These are phyloP conservation scores for Xylariaceae sp. DNA, from an alignment of 2,329 filamentous ascomycete species.

Conservation along the genomic window DNA sequence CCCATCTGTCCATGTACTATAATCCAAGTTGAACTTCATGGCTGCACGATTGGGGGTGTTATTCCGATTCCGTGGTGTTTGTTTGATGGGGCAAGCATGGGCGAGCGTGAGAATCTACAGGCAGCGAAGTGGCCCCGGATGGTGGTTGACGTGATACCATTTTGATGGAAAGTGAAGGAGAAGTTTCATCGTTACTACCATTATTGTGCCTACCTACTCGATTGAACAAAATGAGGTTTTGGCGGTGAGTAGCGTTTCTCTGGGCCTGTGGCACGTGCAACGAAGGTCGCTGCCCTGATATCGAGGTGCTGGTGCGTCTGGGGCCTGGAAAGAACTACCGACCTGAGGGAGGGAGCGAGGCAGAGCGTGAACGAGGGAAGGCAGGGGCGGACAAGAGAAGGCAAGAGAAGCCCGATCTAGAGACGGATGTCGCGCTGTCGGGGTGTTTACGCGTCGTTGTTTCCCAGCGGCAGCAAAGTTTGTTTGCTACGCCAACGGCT, in stretches of 20 bases:
- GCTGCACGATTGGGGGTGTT: slow-evolving; percentile 8
- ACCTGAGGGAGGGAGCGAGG: neutral
- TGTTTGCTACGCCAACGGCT: slow-evolving; percentile 3
- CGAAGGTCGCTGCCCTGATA: neutral
- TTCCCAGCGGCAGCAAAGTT: slow-evolving; percentile 3
- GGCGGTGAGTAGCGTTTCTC: slow-evolving; percentile 6
- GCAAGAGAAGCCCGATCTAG: neutral
- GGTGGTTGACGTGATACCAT: slow-evolving; percentile 1
- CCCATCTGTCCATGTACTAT: slow-evolving; percentile 19
- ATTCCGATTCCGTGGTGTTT: neutral
- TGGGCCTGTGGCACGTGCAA: slow-evolving; percentile 1
- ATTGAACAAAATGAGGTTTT: neutral
- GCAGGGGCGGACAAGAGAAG: neutral
- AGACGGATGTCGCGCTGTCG: neutral
- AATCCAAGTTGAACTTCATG: slow-evolving; percentile 8
- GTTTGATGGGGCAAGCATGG: neutral
- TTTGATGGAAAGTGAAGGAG: neutral
- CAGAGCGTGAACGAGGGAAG: neutral
- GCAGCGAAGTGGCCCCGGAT: neutral
- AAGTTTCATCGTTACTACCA: neutral
- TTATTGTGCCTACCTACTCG: neutral
- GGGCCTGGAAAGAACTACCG: neutral
- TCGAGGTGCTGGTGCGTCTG: neutral
- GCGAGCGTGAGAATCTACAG: neutral
- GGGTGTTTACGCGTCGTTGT: neutral